Evolutionary conservation across 306 rosid genomes (phyloP), one percentile per base, ranked within the genome.

Genomic region (Dryas drummondii): DNA sequence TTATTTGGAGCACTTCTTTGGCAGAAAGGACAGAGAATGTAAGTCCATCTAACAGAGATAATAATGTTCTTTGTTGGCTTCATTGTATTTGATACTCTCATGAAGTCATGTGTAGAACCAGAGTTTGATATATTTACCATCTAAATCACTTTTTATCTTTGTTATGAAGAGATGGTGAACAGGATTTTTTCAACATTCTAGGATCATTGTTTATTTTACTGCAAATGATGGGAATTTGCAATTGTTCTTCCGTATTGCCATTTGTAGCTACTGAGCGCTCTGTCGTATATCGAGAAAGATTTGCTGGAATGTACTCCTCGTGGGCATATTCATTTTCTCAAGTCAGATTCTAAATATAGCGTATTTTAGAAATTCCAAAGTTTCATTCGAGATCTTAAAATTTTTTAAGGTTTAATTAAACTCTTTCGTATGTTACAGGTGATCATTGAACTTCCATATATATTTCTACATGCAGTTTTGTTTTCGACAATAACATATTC

Each of bases 251-350:
- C 14, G 70, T 74, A 49, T 16, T 61, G 59, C 82, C 82, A 13
- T 59, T 52, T 58, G 32, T 56, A 8, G 68, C 67, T 68, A 62
- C 82, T 9, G 80, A 82, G 55, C 82, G 86, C 19, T 63, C 42
- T 16, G 14, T 78, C 41, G 76, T 74, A 46, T 82, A 78, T 45
- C 59, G 82, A 13, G 86, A 82, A 60, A 54, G 79, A 50, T 78
- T 82, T 78, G 68, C 85, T 19, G 79, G 85, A 56, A 82, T 82
- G 82, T 78, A 82, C 51, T 82, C 82, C 3, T 69, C 72, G 2
- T 74, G 77, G 74, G 75, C 80, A 16, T 69, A 78, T 17, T 64
- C 82, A 55, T 27, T 74, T 62, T 70, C 86, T 16, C 82, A 78
- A 82, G 80, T 78, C 7, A 4, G 4, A 40, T 46, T 37, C n/a